Conservation (phyloP, 345 rosid species). For the Ailanthus altissimus region DNA sequence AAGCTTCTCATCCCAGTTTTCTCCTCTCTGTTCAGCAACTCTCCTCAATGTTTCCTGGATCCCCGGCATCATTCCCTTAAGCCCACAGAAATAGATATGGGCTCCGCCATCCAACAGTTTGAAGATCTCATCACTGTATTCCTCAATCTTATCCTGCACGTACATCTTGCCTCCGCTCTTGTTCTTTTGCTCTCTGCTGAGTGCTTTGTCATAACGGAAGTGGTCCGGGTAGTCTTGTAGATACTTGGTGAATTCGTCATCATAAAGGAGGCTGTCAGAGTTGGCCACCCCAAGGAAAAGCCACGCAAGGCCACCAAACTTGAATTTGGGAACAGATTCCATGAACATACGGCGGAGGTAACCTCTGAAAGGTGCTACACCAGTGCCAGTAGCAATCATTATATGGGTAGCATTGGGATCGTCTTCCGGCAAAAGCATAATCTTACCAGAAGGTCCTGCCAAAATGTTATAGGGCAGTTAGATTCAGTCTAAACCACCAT, state of each 20-base stretch:
- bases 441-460: constrained; percentile 95
- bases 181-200: constrained; percentile 92
- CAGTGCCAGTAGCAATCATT: constrained; percentile 98
- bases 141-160: constrained; percentile 97
- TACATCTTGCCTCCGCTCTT: constrained; percentile 97
- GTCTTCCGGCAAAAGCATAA: constrained; percentile 96
- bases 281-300: constrained; percentile 99
- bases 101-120: constrained; percentile 89
- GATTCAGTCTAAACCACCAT: not conserved
- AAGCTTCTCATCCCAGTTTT: constrained; percentile 93
- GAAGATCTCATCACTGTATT: constrained; percentile 89
- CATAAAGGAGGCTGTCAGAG: constrained; percentile 88
- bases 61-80: constrained; percentile 99
- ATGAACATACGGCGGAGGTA: constrained; percentile 96
- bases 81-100: constrained; percentile 97
- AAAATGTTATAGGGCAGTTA: constrained; percentile 7
- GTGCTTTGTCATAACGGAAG: constrained; percentile 82
- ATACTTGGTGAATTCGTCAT: constrained; percentile 80
- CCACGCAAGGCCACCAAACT: constrained; percentile 92
- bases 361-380: constrained; percentile 91
- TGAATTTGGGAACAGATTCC: constrained; percentile 77
- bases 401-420: constrained; percentile 84
- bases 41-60: constrained; percentile 87
- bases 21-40: constrained; percentile 89
- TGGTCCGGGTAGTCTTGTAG: constrained; percentile 73